These are phyloP conservation scores for Talaromyces proteolyticus DNA, from an alignment of 495 filamentous ascomycete species.

Conservation along the genomic window DNA sequence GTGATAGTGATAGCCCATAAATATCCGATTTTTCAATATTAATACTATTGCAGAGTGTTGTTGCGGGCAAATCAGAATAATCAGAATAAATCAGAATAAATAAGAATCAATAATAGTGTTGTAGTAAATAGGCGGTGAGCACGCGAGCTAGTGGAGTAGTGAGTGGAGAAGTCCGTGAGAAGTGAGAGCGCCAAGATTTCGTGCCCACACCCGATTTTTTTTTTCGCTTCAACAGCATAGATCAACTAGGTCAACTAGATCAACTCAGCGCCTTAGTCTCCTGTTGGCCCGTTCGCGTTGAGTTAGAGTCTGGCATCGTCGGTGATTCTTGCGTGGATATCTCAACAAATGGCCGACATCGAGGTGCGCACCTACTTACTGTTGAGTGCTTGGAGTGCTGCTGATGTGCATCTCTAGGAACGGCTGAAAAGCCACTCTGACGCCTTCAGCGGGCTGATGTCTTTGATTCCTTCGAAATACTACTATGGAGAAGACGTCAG, in stretches of 20 bases:
- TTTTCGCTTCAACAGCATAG: background rate
- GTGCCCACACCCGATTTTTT: slow-evolving; percentile 8
- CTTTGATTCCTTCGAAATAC: slow-evolving; percentile 85
- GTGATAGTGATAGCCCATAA: background rate
- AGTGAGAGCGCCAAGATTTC: slow-evolving; percentile 8
- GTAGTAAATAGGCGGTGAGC: no score
- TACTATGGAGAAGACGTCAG: slow-evolving; percentile 84
- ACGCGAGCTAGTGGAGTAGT: no score
- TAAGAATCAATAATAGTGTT: no score
- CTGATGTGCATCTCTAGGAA: slow-evolving; percentile 46
- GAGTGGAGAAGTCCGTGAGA: no score
- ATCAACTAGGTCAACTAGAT: background rate
- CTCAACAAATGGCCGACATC: slow-evolving; percentile 36
- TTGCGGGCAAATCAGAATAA: no score
- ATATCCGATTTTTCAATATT: no score
- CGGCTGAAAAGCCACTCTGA: slow-evolving; percentile 78
- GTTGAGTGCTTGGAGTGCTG: slow-evolving; percentile 24
- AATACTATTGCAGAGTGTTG: no score
- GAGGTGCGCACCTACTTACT: slow-evolving; percentile 31
- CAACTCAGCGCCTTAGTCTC: background rate
- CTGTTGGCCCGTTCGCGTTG: background rate
- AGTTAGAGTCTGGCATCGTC: background rate
- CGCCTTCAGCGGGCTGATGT: slow-evolving; percentile 86
- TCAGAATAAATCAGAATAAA: no score
- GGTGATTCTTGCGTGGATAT: slow-evolving; percentile 1